Evolutionary conservation across 2,329 filamentous ascomycete species (phyloP), one percentile per base, ranked within the genome.

Genomic region (Exophiala lecanii-corni): DNA sequence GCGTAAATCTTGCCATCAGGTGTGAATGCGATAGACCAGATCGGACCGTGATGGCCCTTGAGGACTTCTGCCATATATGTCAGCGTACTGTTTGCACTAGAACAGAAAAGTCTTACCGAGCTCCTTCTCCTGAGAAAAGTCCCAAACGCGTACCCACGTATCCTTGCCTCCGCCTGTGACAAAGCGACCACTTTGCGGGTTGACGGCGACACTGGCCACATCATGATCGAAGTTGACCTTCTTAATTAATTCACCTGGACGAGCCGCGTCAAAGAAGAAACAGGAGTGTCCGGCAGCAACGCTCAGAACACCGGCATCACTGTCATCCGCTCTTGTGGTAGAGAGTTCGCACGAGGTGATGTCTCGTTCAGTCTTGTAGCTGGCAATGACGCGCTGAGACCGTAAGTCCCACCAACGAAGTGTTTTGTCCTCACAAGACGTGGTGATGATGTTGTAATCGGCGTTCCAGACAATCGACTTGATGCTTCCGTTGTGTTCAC

Each of bases 1-100:
- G 89, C 92, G 61, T 97, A 98, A 5, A 98, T 72, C 62, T 94
- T 96, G 35, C 89, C 89, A 59, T 98, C 92, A 0, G 92, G 92
- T 0, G 89, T 92, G 66, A 95, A 98, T 43, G 84, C 84, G 47
- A 94, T 82, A 4, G 89, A 95, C 92, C 92, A 98, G 50, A 98
- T 92, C 1, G 91, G 91, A 2, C 92, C 92, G 59, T 98, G 92
- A 57, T 98, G 92, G 17, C 92, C 92, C 67, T 96, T 96, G 69
- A 94, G 87, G 9, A 91, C 84, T 62, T 97, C 92, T 84, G 49
- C 5, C 16, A 36, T 15, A 21, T 42, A 33, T 50, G 45, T 59
- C 37, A 65, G 53, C 17, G 45, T 45, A 35, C 18, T 30, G 19
- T 18, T 9, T 25, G 12, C 5, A 9, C 18, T 20, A 31, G 12